Conservation (phyloP, 805 yeast species). For the Starmerella davenportii region DNA sequence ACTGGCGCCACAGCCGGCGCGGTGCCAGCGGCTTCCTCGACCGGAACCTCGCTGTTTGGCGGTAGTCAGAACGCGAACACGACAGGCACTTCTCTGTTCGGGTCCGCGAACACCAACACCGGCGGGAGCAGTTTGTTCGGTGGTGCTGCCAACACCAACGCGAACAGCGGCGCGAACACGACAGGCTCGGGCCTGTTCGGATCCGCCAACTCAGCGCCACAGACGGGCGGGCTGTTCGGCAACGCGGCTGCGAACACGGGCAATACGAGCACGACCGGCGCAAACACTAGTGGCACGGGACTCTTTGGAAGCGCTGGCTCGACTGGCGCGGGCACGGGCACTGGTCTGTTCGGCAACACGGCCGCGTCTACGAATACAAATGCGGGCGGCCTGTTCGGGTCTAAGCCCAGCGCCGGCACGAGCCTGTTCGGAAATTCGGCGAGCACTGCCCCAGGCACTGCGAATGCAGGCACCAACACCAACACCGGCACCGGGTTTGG, state of each 20-base stretch:
- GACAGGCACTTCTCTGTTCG: constrained; percentile 1
- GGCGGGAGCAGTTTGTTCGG: constrained; percentile 5
- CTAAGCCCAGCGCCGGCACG: too few relatives aligned
- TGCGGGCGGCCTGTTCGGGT: neutral
- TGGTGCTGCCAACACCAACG: neutral
- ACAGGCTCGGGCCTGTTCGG: constrained; percentile 4
- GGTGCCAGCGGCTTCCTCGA: neutral
- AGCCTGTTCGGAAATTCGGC: neutral
- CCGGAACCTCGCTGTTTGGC: neutral
- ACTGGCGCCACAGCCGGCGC: neutral
- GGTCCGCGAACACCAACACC: constrained; percentile 1
- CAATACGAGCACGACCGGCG: neutral
- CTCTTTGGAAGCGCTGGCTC: neutral
- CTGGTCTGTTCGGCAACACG: constrained; percentile 1
- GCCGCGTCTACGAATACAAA: neutral
- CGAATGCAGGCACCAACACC: neutral
- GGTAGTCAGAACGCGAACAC: neutral
- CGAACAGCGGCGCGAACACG: neutral
- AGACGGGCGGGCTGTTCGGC: too few relatives aligned
- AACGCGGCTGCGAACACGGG: neutral
- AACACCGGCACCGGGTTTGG: neutral
- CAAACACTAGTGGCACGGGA: neutral
- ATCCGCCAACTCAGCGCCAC: neutral
- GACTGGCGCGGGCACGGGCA: neutral
- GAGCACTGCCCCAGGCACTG: neutral